Evolutionary conservation across 2,329 filamentous ascomycete genomes (phyloP).

Genomic region (Phaeoacremonium minimum): DNA sequence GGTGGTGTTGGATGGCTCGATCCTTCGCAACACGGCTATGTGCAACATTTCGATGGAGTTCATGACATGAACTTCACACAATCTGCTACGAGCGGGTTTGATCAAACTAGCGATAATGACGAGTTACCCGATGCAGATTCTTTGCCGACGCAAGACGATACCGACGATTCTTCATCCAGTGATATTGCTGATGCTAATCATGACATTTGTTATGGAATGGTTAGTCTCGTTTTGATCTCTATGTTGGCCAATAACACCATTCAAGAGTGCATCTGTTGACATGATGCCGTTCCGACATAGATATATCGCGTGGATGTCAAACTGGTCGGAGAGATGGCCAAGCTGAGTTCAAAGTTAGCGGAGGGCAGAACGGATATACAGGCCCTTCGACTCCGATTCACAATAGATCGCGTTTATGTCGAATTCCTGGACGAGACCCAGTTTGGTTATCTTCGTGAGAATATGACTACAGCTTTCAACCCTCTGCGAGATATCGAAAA

Average conservation of each 20-base stretch:
- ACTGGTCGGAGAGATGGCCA: neutral
- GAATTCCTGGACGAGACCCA: neutral
- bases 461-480: neutral
- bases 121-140: too few relatives aligned
- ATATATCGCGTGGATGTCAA: neutral
- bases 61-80: too few relatives aligned
- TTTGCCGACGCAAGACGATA: too few relatives aligned
- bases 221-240: neutral
- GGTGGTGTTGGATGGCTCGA: too few relatives aligned
- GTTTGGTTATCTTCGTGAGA: neutral
- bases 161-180: too few relatives aligned
- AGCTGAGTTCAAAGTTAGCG: neutral
- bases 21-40: too few relatives aligned
- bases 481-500: neutral
- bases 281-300: neutral
- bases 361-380: neutral
- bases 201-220: neutral
- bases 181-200: too few relatives aligned
- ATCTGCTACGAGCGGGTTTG: too few relatives aligned
- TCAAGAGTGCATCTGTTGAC: too few relatives aligned
- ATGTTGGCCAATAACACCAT: neutral
- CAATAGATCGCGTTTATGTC: neutral
- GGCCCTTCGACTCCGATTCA: neutral
- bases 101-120: too few relatives aligned
- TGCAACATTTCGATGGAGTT: too few relatives aligned